Evolutionary conservation across 345 rosid species (phyloP), one percentile per base, ranked within the genome.

Genomic region (Brassica cretica): DNA sequence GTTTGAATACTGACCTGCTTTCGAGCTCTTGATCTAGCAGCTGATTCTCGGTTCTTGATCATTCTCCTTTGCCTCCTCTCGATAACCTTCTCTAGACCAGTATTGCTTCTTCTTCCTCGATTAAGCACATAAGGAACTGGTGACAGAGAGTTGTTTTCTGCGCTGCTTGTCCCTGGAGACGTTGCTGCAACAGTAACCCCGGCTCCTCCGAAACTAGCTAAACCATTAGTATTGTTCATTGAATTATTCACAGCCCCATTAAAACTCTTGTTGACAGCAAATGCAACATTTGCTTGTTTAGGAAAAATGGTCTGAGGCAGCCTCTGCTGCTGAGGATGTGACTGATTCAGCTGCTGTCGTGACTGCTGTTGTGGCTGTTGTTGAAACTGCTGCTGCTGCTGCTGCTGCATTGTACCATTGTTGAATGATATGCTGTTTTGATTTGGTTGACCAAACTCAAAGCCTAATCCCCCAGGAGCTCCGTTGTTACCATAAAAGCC

Each of bases 31-130:
- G 98, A 95, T 80, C 97, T 90, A 30, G 98, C 96, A 82, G 99
- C 99, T 8, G 99, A 95, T 77, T 95, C 98, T 65, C 99, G 85
- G 77, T 95, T 95, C 82, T 95, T 95, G 66, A 95, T 93, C 99
- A 95, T 95, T 84, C 99, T 90, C 80, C 89, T 86, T 72, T 95
- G 99, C 88, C 98, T 90, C 82, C 99, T 89, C 83, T 93, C 96
- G 60, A 88, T 90, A 41, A 93, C 98, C 85, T 90, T 95, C 90
- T 93, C 99, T 60, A 90, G 64, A 59, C 90, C 80, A 8, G 86
- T 88, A 82, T 76, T 63, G 19, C 86, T 76, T 87, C 84, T 93
- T 80, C 96, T 88, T 65, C 94, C 97, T 71, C 94, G 85, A 74
- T 82, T 83, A 79, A 89, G 86, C 63, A 84, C 84, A 70, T 89